Percentiles rank a stretch among this genome's conserved stretches.
These are phyloP conservation scores for Ophiocordyceps camponoti-rufipedis DNA, from an alignment of 2,329 filamentous ascomycete species.

Conservation along the genomic window DNA sequence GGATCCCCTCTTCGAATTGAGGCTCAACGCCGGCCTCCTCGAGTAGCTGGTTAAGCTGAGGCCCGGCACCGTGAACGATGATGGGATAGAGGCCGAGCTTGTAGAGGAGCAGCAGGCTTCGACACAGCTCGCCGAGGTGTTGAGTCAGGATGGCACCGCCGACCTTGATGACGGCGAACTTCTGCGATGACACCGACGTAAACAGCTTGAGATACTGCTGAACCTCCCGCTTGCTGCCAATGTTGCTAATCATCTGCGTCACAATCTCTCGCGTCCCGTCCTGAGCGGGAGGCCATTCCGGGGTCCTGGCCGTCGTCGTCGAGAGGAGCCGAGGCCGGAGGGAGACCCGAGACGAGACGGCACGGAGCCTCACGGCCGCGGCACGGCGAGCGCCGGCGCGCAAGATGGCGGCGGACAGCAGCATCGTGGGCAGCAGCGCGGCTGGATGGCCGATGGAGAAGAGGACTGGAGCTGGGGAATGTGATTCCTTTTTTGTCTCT, in stretches of 20 bases:
- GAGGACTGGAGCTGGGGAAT: background rate
- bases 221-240: slow-evolving; percentile 88
- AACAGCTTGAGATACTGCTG: slow-evolving; percentile 97
- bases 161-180: slow-evolving; percentile 97
- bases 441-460: background rate
- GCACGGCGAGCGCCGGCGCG: slow-evolving; percentile 24
- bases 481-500: background rate
- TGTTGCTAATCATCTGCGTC: slow-evolving; percentile 61
- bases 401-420: slow-evolving; percentile 23
- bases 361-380: slow-evolving; percentile 6
- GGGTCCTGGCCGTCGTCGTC: background rate
- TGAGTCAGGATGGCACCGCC: slow-evolving; percentile 92
- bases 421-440: slow-evolving; percentile 7
- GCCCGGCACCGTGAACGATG: slow-evolving; percentile 87
- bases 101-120: slow-evolving; percentile 78
- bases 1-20: slow-evolving; percentile 89
- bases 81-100: slow-evolving; percentile 90
- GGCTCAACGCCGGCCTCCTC: slow-evolving; percentile 86
- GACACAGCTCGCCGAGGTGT: slow-evolving; percentile 79
- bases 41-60: slow-evolving; percentile 82
- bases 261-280: slow-evolving; percentile 18
- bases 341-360: slow-evolving; percentile 10
- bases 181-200: slow-evolving; percentile 87
- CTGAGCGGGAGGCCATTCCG: slow-evolving; percentile 4
- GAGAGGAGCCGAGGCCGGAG: slow-evolving; percentile 6